Evolutionary conservation across 1,284 basidiomycete genomes (phyloP).

Genomic region (Malassezia arunalokei): DNA sequence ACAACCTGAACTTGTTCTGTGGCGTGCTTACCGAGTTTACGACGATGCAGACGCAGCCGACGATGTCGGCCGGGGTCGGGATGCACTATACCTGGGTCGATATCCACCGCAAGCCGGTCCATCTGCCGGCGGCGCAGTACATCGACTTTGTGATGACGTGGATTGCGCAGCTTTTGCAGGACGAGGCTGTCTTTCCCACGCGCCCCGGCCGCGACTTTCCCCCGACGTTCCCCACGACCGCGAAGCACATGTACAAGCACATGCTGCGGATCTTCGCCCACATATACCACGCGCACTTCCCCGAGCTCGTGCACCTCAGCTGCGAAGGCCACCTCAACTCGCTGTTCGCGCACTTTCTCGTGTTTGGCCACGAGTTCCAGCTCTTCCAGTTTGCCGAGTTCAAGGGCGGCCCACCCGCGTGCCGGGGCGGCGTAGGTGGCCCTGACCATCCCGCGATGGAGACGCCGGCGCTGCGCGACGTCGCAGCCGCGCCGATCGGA

Average conservation of each 20-base stretch:
- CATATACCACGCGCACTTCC: constrained; percentile 90
- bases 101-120: constrained; percentile 75
- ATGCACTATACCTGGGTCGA: constrained; percentile 91
- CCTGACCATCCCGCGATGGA: constrained; percentile 7
- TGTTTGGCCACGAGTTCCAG: constrained; percentile 72
- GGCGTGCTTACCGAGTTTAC: constrained; percentile 89
- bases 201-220: constrained; percentile 90
- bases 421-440: constrained; percentile 13
- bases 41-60: constrained; percentile 73
- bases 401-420: constrained; percentile 49
- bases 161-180: constrained; percentile 85
- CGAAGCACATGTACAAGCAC: constrained; percentile 93
- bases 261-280: constrained; percentile 94
- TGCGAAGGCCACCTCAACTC: constrained; percentile 95
- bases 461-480: background rate
- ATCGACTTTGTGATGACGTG: constrained; percentile 99
- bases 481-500: background rate
- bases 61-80: constrained; percentile 83
- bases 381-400: constrained; percentile 62
- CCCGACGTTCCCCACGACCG: constrained; percentile 72
- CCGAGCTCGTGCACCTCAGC: constrained; percentile 76
- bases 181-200: constrained; percentile 85
- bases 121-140: constrained; percentile 87
- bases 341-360: constrained; percentile 79
- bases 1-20: constrained; percentile 93